phyloP scores from a whole-genome alignment of 2,329 filamentous ascomycete genomes.

The Curvularia sp. region DNA sequence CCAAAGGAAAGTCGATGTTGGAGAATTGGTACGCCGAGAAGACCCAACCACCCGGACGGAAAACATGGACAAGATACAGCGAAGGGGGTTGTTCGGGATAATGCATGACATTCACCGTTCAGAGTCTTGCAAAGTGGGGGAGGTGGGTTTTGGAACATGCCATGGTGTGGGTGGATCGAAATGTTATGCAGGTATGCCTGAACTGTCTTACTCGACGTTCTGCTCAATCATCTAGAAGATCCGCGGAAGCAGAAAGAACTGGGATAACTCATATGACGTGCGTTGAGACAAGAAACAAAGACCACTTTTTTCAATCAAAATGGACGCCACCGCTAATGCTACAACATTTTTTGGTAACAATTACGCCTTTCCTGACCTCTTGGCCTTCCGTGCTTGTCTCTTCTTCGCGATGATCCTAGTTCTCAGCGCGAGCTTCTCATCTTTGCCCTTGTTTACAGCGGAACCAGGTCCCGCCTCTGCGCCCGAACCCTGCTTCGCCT shows the following conservation, averaged over 20 bases:
- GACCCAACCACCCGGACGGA: neutral
- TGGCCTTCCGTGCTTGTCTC: slow-evolving; percentile 71
- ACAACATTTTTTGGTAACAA: slow-evolving; percentile 11
- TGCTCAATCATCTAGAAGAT: neutral
- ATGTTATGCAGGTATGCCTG: neutral
- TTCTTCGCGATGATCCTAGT: slow-evolving; percentile 88
- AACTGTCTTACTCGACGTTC: neutral
- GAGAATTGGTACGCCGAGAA: neutral
- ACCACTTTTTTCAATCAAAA: slow-evolving; percentile 6
- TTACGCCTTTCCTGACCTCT: slow-evolving; percentile 63
- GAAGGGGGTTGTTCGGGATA: neutral
- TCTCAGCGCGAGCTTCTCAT: slow-evolving; percentile 63
- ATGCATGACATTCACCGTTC: neutral
- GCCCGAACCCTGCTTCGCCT: slow-evolving; percentile 28
- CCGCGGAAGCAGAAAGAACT: neutral
- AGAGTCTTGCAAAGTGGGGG: neutral
- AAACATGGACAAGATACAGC: neutral
- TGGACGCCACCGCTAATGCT: slow-evolving; percentile 27
- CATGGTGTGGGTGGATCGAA: neutral
- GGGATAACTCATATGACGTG: neutral
- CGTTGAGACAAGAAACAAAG: neutral
- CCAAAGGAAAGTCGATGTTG: neutral
- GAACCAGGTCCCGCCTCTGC: slow-evolving; percentile 17
- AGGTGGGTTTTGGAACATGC: neutral
- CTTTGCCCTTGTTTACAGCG: slow-evolving; percentile 35